Percentiles rank a stretch among this genome's conserved stretches.
phyloP scores from a whole-genome alignment of 805 yeast genomes.

The Candida arabinofermentans region DNA sequence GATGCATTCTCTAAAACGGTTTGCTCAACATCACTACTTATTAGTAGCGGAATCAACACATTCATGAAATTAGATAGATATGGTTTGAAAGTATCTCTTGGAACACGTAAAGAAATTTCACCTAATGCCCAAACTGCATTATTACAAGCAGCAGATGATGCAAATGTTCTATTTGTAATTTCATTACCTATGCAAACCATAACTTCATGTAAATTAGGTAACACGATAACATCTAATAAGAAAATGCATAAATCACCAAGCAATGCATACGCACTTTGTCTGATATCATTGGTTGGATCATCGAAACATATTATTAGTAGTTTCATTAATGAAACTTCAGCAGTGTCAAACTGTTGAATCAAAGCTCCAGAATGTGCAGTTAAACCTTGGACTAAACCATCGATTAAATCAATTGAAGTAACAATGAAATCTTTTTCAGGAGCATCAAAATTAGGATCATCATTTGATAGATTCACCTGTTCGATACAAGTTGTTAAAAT shows the following conservation, averaged over 20 bases:
- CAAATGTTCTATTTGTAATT: constrained; percentile 48
- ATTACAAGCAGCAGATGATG: constrained; percentile 63
- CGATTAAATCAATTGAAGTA: constrained; percentile 84
- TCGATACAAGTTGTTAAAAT: constrained; percentile 68
- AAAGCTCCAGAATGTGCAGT: constrained; percentile 58
- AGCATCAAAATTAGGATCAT: constrained; percentile 62
- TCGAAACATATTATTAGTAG: constrained; percentile 66
- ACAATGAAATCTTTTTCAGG: constrained; percentile 91
- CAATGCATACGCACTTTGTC: constrained; percentile 88
- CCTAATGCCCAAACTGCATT: constrained; percentile 96
- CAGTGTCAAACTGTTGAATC: constrained; percentile 30
- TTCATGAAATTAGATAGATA: constrained; percentile 52
- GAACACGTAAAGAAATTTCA: constrained; percentile 65
- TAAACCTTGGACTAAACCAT: constrained; percentile 90
- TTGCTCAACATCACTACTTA: constrained; percentile 48
- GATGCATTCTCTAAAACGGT: constrained; percentile 84
- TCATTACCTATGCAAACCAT: constrained; percentile 68
- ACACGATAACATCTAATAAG: constrained; percentile 42
- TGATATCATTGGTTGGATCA: constrained; percentile 79
- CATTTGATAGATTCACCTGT: constrained; percentile 55
- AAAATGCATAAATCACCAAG: constrained; percentile 83
- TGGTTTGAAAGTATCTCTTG: constrained; percentile 43
- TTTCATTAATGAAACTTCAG: constrained; percentile 45
- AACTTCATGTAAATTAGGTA: constrained; percentile 46
- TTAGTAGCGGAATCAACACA: constrained; percentile 56